Base-by-base conservation (phyloP, 2,329 filamentous ascomycete genomes). In the Fusarium zealandicum region DNA sequence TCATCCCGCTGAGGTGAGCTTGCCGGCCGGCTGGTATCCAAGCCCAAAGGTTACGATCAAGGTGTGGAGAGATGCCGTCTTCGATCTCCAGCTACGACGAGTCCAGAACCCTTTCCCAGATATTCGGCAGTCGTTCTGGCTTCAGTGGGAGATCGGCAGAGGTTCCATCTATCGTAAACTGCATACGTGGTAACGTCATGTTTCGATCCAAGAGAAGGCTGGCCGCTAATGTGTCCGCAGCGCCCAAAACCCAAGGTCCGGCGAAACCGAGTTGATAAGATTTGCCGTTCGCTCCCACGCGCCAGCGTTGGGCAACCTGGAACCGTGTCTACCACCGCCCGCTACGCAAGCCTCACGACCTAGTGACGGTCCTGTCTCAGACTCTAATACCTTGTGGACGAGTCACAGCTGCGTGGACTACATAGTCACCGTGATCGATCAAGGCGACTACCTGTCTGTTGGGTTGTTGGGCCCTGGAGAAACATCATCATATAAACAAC, bases 131-230 rank as follows among this genome's bases (percentile, higher is more conserved):
- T 30, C 12, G 10, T 25, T 28, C 28, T 33, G 9, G 4, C 12
- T 30, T 30, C 12, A 11, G 28, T 30, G 28, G 28, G 28, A 30
- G 28, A 30, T 10, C 27, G 12, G 33, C 18, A 47, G 33, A 35
- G 40, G 40, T 25, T 49, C 40, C 38, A 22, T 28, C 32, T 16
- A 31, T 43, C 44, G n/a, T n/a, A n/a, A n/a, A n/a, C n/a, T n/a
- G n/a, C n/a, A n/a, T n/a, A n/a, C n/a, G n/a, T n/a, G n/a, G n/a
- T n/a, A 41, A 45, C 45, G 35, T 42, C 37, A 42, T 41, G 54
- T 63, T 64, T 64, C 33, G 31, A 36, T 46, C 47, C 57, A 42
- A 63, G 55, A 63, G 54, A 55, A 49, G 41, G 36, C 58, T 60
- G 54, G 52, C 59, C 28, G 33, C 51, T 49, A 61, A 45, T 39